Evolutionary conservation across 805 yeast species (phyloP).

Genomic region (Diddensiella caesifluorescens): DNA sequence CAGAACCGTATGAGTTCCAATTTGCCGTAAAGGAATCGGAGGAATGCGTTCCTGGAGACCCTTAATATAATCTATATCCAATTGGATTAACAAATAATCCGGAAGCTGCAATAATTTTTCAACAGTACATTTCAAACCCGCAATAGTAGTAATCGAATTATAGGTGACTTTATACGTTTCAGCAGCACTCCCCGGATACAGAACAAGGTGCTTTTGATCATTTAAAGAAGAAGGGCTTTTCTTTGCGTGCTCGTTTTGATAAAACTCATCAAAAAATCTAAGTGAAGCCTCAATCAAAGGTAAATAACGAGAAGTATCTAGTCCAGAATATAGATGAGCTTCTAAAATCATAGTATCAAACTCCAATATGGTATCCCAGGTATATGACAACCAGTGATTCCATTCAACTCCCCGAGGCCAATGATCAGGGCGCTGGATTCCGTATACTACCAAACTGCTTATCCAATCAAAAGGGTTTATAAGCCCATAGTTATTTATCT

Average conservation of each 20-base stretch:
- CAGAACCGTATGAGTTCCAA: background rate
- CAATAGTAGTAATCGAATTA: conserved; percentile 3
- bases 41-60: background rate
- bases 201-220: background rate
- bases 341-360: conserved; percentile 1
- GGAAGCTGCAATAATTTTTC: conserved; percentile 1
- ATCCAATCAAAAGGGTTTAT: conserved; percentile 3
- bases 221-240: background rate
- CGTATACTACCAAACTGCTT: background rate
- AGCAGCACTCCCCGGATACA: conserved; percentile 3
- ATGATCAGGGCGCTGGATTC: background rate
- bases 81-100: background rate
- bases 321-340: background rate
- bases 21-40: background rate
- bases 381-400: conserved; percentile 1
- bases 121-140: background rate
- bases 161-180: conserved; percentile 2
- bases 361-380: conserved; percentile 2
- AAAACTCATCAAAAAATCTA: conserved; percentile 1
- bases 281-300: background rate
- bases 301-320: background rate
- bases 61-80: background rate
- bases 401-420: conserved; percentile 3
- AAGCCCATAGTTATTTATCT: conserved; percentile 3
- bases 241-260: background rate